Evolutionary conservation across 2,329 filamentous ascomycete genomes (phyloP).

Genomic region (Aspergillus glaucus): DNA sequence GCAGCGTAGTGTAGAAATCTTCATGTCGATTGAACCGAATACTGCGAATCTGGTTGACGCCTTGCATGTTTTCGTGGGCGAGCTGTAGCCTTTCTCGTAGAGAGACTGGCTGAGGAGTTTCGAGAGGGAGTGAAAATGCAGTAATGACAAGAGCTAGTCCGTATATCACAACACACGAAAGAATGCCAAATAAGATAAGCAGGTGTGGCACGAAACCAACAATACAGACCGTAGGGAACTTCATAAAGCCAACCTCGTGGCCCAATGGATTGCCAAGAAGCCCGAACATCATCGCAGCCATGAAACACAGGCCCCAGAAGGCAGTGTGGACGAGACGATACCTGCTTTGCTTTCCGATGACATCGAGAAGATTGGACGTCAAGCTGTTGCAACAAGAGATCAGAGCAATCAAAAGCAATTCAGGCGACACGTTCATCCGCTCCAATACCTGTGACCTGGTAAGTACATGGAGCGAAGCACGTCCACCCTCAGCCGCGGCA

Average conservation of each 20-base stretch:
- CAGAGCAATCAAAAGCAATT: conserved; percentile 78
- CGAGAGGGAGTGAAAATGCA: conserved; percentile 58
- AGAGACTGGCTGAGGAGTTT: conserved; percentile 39
- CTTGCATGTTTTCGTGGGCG: conserved; percentile 86
- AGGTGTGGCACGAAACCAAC: conserved; percentile 92
- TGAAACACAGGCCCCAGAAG: conserved; percentile 85
- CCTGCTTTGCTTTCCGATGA: conserved; percentile 70
- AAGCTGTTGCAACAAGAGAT: conserved; percentile 87
- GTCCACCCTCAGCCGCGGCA: conserved; percentile 11
- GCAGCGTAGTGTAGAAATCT: conserved; percentile 88
- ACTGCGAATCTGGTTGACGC: conserved; percentile 75
- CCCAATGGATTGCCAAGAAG: conserved; percentile 48
- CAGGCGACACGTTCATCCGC: conserved; percentile 79
- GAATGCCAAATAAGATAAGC: conserved; percentile 74
- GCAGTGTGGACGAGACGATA: conserved; percentile 81
- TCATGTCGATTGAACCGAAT: conserved; percentile 78
- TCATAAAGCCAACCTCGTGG: conserved; percentile 57
- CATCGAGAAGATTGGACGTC: conserved; percentile 73
- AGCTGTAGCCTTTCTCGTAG: conserved; percentile 57
- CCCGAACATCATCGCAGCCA: conserved; percentile 76
- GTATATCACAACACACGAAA: conserved; percentile 72
- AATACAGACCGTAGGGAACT: conserved; percentile 90
- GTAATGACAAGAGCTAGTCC: conserved; percentile 68
- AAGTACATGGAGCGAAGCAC: conserved; percentile 32
- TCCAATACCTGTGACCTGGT: conserved; percentile 57